A percentile compares a stretch with the other conserved stretches of the same genome.
phyloP scores from a whole-genome alignment of 805 yeast species.

The Candida jianshihensis region DNA sequence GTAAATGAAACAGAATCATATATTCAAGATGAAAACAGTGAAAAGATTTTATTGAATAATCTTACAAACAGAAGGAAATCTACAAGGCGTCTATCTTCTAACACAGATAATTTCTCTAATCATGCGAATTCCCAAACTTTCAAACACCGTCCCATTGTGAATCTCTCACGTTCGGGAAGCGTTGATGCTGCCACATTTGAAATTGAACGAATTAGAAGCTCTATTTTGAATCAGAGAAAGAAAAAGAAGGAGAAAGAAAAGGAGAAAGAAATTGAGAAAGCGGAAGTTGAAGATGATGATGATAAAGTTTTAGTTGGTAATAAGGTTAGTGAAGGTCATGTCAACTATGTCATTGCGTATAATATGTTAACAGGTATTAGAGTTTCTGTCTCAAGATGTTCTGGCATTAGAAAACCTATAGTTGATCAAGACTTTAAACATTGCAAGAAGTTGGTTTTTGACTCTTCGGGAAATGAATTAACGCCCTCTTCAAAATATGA shows the following conservation, averaged over 20 bases:
- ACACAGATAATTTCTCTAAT: not conserved
- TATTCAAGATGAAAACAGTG: constrained; percentile 27
- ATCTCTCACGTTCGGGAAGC: constrained; percentile 17
- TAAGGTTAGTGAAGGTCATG: constrained; percentile 87
- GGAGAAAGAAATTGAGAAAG: too few relatives aligned
- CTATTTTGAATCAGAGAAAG: constrained; percentile 37
- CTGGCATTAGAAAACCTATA: constrained; percentile 74
- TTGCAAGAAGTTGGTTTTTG: constrained; percentile 79
- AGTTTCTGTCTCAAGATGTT: constrained; percentile 87
- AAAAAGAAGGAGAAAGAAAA: constrained; percentile 21
- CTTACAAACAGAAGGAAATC: constrained; percentile 16
- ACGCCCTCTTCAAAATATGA: constrained; percentile 94
- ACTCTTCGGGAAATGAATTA: constrained; percentile 75
- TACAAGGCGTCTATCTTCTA: not conserved
- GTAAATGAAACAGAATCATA: constrained; percentile 25
- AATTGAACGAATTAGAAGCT: constrained; percentile 42
- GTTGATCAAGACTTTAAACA: constrained; percentile 62
- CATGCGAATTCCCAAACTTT: too few relatives aligned
- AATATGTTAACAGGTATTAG: constrained; percentile 97
- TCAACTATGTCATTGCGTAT: constrained; percentile 88
- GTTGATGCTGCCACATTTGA: constrained; percentile 37
- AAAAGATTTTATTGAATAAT: constrained; percentile 28
- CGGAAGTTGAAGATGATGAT: constrained; percentile 40
- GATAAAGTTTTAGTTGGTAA: constrained; percentile 67
- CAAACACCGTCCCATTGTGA: too few relatives aligned